A percentile compares a stretch with the other conserved stretches of the same genome.
Evolutionary conservation across 352 stramenopile species (phyloP).

Genomic region (Aphanomyces euteiches): DNA sequence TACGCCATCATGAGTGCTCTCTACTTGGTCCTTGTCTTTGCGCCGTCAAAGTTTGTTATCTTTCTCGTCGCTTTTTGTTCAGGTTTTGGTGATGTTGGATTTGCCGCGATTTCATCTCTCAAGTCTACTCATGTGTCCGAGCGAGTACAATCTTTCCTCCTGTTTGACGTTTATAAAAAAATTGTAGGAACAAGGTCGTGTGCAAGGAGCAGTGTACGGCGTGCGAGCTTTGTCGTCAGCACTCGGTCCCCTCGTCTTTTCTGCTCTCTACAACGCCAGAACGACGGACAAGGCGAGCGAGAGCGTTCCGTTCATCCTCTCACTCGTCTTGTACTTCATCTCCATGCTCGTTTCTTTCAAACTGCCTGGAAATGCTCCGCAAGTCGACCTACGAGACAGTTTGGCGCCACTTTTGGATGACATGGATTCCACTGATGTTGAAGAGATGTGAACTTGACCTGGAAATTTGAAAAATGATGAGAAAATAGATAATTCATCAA

Average conservation of each 20-base stretch:
- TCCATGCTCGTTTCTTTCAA: slow-evolving; percentile 6
- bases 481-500: no score
- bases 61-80: slow-evolving; percentile 44
- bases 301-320: slow-evolving; percentile 56
- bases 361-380: neutral
- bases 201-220: slow-evolving; percentile 70
- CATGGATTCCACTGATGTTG: neutral
- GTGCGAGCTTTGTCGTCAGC: slow-evolving; percentile 63
- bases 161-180: neutral
- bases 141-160: neutral
- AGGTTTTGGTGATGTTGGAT: slow-evolving; percentile 60
- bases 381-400: neutral
- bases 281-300: slow-evolving; percentile 43
- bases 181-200: slow-evolving; percentile 63
- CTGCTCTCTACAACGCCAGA: slow-evolving; percentile 55
- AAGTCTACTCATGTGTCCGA: slow-evolving; percentile 64
- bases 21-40: slow-evolving; percentile 47
- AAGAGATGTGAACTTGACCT: no score
- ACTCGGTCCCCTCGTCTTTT: slow-evolving; percentile 50
- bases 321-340: slow-evolving; percentile 43
- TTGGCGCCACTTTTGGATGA: slow-evolving; percentile 2
- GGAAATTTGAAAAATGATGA: no score
- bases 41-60: slow-evolving; percentile 56
- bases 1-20: slow-evolving; percentile 42
- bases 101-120: slow-evolving; percentile 55